Evolutionary conservation across 2,329 filamentous ascomycete genomes (phyloP).

Genomic region (Alternaria viburni): DNA sequence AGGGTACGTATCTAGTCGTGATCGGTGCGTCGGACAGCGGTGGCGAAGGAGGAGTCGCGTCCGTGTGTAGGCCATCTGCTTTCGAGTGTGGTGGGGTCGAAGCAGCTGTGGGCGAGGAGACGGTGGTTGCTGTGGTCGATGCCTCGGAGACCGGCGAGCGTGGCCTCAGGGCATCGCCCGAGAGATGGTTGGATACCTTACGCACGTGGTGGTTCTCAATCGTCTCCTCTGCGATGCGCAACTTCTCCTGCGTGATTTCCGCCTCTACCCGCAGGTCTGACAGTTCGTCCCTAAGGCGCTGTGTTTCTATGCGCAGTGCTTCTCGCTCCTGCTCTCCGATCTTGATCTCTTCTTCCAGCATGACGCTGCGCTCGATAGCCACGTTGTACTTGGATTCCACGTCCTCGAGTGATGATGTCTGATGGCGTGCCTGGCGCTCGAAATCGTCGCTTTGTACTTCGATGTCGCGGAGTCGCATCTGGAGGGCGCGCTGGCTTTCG

Average conservation of each 20-base stretch:
- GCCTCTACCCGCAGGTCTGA: conserved; percentile 93
- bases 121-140: conserved; percentile 79
- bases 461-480: conserved; percentile 86
- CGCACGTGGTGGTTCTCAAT: conserved; percentile 58
- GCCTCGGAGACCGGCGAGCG: conserved; percentile 76
- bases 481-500: conserved; percentile 80
- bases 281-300: conserved; percentile 87
- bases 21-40: conserved; percentile 87
- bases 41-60: conserved; percentile 87
- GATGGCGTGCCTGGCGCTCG: conserved; percentile 94
- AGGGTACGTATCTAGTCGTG: conserved; percentile 52
- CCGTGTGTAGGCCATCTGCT: conserved; percentile 66
- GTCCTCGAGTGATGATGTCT: conserved; percentile 93
- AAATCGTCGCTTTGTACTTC: conserved; percentile 99
- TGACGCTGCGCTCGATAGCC: conserved; percentile 86
- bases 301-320: conserved; percentile 83
- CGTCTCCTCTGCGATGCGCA: conserved; percentile 71
- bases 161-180: conserved; percentile 56
- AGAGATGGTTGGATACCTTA: conserved; percentile 58
- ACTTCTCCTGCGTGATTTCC: conserved; percentile 92
- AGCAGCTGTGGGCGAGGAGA: conserved; percentile 88
- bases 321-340: conserved; percentile 92
- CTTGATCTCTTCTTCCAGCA: conserved; percentile 95
- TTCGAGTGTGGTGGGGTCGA: conserved; percentile 80
- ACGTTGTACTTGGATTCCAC: conserved; percentile 97